Percentiles rank a stretch among this genome's conserved stretches.
Evolutionary conservation across 169 alveolate species (phyloP).

Genomic region (Plasmodium adleri): DNA sequence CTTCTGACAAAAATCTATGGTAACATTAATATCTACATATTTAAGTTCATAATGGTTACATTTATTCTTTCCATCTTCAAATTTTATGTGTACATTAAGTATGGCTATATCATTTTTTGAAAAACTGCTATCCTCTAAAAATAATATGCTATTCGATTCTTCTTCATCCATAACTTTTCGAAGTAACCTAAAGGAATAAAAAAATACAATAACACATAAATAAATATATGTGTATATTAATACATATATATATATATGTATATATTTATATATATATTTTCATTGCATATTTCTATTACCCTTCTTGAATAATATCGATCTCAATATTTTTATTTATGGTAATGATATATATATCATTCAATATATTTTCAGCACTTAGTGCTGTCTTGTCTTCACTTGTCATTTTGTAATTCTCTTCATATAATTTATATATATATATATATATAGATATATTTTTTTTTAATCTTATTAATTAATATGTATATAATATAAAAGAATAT

Average conservation of each 20-base stretch:
- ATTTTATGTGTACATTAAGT: conserved; percentile 35
- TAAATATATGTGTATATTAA: not conserved
- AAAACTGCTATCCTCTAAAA: conserved; percentile 28
- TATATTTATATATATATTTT: not conserved
- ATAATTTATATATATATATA: too few relatives aligned
- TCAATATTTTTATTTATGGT: conserved; percentile 39
- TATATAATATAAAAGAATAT: too few relatives aligned
- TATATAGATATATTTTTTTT: too few relatives aligned
- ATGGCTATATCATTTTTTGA: conserved; percentile 32
- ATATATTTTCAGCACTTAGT: conserved; percentile 33
- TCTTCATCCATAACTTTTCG: conserved; percentile 51
- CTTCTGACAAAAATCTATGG: conserved; percentile 43
- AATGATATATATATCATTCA: conserved; percentile 41
- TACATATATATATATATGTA: not conserved
- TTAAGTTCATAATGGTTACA: conserved; percentile 19
- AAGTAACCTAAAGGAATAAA: conserved; percentile 27
- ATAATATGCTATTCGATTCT: conserved; percentile 51
- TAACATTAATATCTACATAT: conserved; percentile 38
- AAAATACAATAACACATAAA: not conserved
- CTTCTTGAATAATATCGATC: conserved; percentile 66
- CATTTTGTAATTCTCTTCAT: not conserved
- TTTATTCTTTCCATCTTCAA: conserved; percentile 21
- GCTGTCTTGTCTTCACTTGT: conserved; percentile 20
- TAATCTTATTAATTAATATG: too few relatives aligned
- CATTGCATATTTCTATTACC: conserved; percentile 21